These are phyloP conservation scores for Alternaria longipes DNA, from an alignment of 2,329 filamentous ascomycete species.

Conservation along the genomic window DNA sequence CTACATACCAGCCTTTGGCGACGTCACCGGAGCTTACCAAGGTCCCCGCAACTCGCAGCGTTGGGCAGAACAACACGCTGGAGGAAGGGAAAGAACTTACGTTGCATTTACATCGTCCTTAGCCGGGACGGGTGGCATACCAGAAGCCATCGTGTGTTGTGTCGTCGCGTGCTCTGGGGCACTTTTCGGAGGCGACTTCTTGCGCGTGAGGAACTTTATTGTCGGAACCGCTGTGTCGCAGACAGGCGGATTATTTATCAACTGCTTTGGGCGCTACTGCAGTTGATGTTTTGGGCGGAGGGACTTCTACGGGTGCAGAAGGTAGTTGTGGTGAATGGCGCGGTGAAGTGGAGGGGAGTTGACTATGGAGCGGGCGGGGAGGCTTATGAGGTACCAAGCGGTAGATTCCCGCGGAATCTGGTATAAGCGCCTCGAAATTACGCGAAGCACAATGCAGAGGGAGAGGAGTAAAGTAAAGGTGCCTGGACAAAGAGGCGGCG, in stretches of 20 bases:
- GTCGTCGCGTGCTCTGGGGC: conserved; percentile 46
- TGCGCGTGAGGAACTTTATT: conserved; percentile 43
- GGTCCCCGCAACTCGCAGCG: background rate
- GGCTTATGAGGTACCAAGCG: conserved; percentile 12
- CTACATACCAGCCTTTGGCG: background rate
- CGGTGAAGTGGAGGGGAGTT: conserved; percentile 17
- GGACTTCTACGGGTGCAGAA: conserved; percentile 7
- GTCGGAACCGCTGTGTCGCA: conserved; percentile 23
- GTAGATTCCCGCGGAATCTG: background rate
- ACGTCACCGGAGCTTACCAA: background rate
- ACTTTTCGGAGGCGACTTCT: conserved; percentile 47
- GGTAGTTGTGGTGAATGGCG: conserved; percentile 9
- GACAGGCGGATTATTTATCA: conserved; percentile 3
- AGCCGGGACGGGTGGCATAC: conserved; percentile 58
- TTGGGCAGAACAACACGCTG: background rate
- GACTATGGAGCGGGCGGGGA: conserved; percentile 11
- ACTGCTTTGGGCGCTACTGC: background rate
- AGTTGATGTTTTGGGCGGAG: background rate
- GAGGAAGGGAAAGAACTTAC: conserved; percentile 55
- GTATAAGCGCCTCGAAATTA: conserved; percentile 1
- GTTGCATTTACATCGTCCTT: conserved; percentile 69
- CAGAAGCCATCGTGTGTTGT: conserved; percentile 41
- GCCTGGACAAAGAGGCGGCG: conserved; percentile 28
- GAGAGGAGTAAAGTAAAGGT: conserved; percentile 28
- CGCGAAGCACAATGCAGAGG: conserved; percentile 4